Evolutionary conservation across 352 stramenopile genomes (phyloP).

Genomic region (Phytophthora sojae): DNA sequence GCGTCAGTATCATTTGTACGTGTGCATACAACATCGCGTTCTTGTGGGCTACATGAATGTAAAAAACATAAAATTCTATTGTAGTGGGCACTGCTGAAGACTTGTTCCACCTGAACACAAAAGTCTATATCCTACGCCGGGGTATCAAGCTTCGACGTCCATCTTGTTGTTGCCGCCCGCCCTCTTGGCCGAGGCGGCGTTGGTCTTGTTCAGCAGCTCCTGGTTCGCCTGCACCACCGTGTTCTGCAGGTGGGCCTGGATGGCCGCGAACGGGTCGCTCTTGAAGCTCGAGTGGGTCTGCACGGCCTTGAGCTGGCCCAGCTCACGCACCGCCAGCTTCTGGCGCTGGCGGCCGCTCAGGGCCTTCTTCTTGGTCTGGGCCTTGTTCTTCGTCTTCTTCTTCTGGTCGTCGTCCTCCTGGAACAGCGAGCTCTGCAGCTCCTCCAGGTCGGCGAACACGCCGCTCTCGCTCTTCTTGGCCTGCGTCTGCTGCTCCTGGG

Average conservation of each 20-base stretch:
- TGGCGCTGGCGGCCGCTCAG: slow-evolving; percentile 86
- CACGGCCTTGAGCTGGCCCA: slow-evolving; percentile 86
- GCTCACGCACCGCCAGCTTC: slow-evolving; percentile 83
- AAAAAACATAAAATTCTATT: no score
- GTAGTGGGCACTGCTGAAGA: no score
- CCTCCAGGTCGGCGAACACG: slow-evolving; percentile 75
- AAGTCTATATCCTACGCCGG: no score
- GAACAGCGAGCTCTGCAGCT: slow-evolving; percentile 78
- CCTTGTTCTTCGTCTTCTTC: slow-evolving; percentile 24
- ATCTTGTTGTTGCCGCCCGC: background rate
- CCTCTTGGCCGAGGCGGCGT: slow-evolving; percentile 36
- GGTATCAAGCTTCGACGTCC: no score
- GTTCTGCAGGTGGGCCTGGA: slow-evolving; percentile 88
- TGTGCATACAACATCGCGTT: no score
- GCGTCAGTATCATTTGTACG: no score
- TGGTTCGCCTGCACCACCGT: slow-evolving; percentile 85
- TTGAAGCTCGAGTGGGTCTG: slow-evolving; percentile 86
- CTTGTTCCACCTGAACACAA: no score
- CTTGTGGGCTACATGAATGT: no score
- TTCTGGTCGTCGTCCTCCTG: slow-evolving; percentile 56
- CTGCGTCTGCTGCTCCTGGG: slow-evolving; percentile 57
- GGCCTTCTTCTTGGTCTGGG: slow-evolving; percentile 51
- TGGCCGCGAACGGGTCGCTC: slow-evolving; percentile 84
- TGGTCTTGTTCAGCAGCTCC: slow-evolving; percentile 58
- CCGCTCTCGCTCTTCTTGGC: slow-evolving; percentile 59